A percentile compares a stretch with the other conserved stretches of the same genome.
phyloP scores from a whole-genome alignment of 805 yeast genomes.

The Komagataella pastoris region DNA sequence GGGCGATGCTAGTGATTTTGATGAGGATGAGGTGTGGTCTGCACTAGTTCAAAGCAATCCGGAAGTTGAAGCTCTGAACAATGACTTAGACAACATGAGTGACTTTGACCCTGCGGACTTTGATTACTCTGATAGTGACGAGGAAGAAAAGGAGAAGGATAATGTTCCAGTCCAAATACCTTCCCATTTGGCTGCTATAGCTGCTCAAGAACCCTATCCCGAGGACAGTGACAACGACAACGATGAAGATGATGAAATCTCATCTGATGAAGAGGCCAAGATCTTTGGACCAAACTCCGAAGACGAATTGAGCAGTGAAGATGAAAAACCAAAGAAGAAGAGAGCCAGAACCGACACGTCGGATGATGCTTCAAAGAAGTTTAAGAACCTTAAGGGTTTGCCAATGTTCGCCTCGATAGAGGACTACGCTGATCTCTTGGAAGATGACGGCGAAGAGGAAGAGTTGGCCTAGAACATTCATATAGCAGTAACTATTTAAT shows the following conservation, averaged over 20 bases:
- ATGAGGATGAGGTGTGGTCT: slow-evolving; percentile 44
- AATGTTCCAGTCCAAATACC: slow-evolving; percentile 18
- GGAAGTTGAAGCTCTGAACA: slow-evolving; percentile 37
- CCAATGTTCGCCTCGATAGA: slow-evolving; percentile 87
- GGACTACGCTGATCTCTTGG: slow-evolving; percentile 65
- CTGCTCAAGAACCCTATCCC: slow-evolving; percentile 23
- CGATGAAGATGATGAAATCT: slow-evolving; percentile 2
- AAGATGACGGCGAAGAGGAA: slow-evolving; percentile 43
- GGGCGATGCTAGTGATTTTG: slow-evolving; percentile 25
- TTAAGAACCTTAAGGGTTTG: slow-evolving; percentile 45
- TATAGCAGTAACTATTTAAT: background rate
- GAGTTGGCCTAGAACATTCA: background rate
- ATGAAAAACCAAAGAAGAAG: slow-evolving; percentile 11
- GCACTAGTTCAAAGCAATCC: slow-evolving; percentile 47
- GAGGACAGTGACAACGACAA: slow-evolving; percentile 12
- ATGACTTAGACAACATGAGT: slow-evolving; percentile 21
- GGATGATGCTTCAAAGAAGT: slow-evolving; percentile 25
- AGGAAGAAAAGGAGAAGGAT: slow-evolving; percentile 18
- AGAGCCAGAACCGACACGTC: slow-evolving; percentile 12
- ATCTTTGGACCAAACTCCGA: slow-evolving; percentile 7
- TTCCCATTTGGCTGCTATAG: slow-evolving; percentile 20
- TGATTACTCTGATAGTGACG: slow-evolving; percentile 12
- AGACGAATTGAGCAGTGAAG: slow-evolving; percentile 12
- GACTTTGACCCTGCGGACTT: slow-evolving; percentile 25
- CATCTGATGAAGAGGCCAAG: slow-evolving; percentile 6